These are phyloP conservation scores for Globisporangium recalcitrans DNA, from an alignment of 352 stramenopile species.

Conservation along the genomic window DNA sequence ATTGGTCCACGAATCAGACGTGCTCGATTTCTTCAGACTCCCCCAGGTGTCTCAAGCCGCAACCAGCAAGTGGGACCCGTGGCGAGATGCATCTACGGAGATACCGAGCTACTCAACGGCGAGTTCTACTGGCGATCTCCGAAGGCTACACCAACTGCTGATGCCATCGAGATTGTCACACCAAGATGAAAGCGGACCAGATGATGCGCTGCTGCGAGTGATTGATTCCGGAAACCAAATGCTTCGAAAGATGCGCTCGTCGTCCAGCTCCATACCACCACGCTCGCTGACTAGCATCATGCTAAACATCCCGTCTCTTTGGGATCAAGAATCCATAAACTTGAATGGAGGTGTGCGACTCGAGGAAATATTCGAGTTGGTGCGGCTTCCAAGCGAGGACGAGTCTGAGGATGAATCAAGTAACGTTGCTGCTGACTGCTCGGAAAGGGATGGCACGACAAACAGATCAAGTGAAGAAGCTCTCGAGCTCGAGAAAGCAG, in stretches of 20 bases:
- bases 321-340: slow-evolving; percentile 16
- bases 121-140: not conserved
- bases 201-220: slow-evolving; percentile 2
- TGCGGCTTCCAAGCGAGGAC: not conserved
- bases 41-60: not conserved
- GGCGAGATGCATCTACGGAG: not conserved
- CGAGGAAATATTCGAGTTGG: slow-evolving; percentile 15
- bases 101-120: not conserved
- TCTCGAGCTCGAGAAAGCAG: not conserved
- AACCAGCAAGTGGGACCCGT: not conserved
- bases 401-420: not conserved
- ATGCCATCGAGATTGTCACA: slow-evolving; percentile 1
- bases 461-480: not conserved
- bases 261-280: not conserved
- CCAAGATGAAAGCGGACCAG: slow-evolving; percentile 1
- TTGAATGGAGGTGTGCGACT: slow-evolving; percentile 8
- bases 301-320: slow-evolving; percentile 29
- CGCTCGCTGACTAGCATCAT: slow-evolving; percentile 21
- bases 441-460: not conserved
- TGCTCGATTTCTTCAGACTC: slow-evolving; percentile 5
- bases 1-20: slow-evolving; percentile 1
- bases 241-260: not conserved
- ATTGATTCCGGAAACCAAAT: not conserved
- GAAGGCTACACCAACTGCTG: slow-evolving; percentile 1
- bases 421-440: not conserved